Base-by-base conservation (phyloP, 2,329 filamentous ascomycete species). In the Nannizziopsis arthrosporioides region DNA sequence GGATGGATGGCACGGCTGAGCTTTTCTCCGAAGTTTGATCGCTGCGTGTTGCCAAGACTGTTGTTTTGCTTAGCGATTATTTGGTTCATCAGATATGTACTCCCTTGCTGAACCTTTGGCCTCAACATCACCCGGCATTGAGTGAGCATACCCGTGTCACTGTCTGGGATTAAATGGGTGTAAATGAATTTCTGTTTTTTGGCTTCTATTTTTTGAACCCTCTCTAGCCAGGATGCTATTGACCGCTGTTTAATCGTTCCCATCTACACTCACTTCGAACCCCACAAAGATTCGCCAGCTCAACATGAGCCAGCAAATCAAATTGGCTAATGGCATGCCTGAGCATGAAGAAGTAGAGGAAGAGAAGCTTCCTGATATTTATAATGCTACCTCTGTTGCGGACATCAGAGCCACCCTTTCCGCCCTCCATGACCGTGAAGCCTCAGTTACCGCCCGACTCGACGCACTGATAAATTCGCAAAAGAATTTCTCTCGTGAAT, bases 401-500 rank as follows among this genome's bases (percentile, higher is more conserved):
- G 85, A 94, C 54, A 84, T 98, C 62, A 84, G 83, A 61, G 77
- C 81, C 52, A 81, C 84, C 47, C 78, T 98, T 55, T 75, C 79
- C 38, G 73, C 80, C 56, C 79, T 96, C 44, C 84, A 89, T 61
- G 69, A 74, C 44, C 84, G 84, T 61, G 89, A 96, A 67, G 75
- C 80, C 53, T 68, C 75, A 47, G 80, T 95, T 54, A 86, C 83
- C 0, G 73, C 75, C 47, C 82, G 81, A 40, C 80, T 96, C 39
- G 80, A 90, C 64, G 72, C 76, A 45, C 78, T 95, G 46, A 71
- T 95, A 42, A 79, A 82, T 53, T 88, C 85, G 0, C 88, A 96
- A 63, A 81, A 85, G 52, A 85, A 94, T 61, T 78, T 98, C 43
- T 83, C 84, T 15, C 84, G 88, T 55, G 87, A 95, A 60, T 75